Base-by-base conservation (phyloP, 345 rosid genomes). In the Salix suchowensis region DNA sequence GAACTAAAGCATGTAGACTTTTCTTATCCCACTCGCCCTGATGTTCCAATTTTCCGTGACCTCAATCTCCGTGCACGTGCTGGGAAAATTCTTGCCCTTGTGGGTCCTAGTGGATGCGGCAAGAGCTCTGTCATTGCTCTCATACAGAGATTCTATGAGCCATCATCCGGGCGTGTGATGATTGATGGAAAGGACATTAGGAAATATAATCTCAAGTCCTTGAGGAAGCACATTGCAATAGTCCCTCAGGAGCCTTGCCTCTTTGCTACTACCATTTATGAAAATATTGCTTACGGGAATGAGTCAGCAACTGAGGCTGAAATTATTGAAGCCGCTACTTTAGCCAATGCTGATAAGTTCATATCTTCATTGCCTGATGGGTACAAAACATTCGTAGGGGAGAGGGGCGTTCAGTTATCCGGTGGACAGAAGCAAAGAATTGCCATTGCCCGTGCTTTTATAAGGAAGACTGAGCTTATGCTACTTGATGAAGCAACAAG, bases 401-500 rank as follows among this genome's bases (percentile, higher is more conserved):
- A 93, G 85, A 84, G 97, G 75, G 99, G 99, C 6, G 92, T 91
- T 52, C 99, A 92, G 70, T 89, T 96, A 39, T 96, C 99, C 0
- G 98, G 99, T n/a, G 98, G 99, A 19, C 97, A 96, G 80, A 96
- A 93, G 84, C 99, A 96, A 80, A 89, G 97, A 77, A 85, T 92
- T 4, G 97, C 95, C 6, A 86, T 92, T 39, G 97, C 98, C 1
- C 87, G 98, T 52, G 97, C 98, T 52, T 85, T 96, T 0, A 86
- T 93, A 28, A 85, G 97, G 76, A 93, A 93, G 79, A 94, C 98
- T 2, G 98, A 89, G 84, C 87, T 93, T 19, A 89, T 92, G 94
- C 87, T 96, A 75, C 95, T 96, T 0, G 99, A 96, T 40, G 99
- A 96, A 79, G 99, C 99, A 26, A 96, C 99, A 40, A 96, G 99